These are phyloP conservation scores for Furculomyces boomerangus DNA, from an alignment of 371 early-diverging fungal species.

Conservation along the genomic window DNA sequence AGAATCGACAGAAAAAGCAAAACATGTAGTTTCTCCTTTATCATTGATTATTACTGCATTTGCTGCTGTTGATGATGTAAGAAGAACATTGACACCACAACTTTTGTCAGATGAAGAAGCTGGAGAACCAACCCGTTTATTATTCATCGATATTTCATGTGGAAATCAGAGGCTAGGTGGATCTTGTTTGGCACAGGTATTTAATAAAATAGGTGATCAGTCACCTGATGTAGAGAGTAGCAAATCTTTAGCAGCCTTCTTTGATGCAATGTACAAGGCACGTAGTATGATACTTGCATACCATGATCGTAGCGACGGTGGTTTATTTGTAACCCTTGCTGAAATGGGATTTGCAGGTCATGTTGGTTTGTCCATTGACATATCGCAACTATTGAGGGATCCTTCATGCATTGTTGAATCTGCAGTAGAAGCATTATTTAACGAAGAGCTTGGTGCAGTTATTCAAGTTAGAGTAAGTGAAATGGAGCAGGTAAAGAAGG, in stretches of 20 bases:
- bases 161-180: slow-evolving; percentile 84
- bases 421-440: slow-evolving; percentile 47
- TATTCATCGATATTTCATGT: slow-evolving; percentile 66
- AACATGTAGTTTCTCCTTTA: slow-evolving; percentile 69
- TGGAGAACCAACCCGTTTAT: slow-evolving; percentile 31
- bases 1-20: slow-evolving; percentile 1
- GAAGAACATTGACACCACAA: slow-evolving; percentile 76
- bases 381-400: slow-evolving; percentile 30
- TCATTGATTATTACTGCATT: slow-evolving; percentile 84
- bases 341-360: slow-evolving; percentile 95
- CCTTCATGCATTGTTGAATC: too few species aligned
- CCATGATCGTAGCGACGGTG: slow-evolving; percentile 95
- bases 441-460: slow-evolving; percentile 91
- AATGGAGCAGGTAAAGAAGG: slow-evolving; percentile 30
- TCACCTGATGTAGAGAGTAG: slow-evolving; percentile 77
- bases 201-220: slow-evolving; percentile 49
- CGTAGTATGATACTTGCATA: slow-evolving; percentile 54
- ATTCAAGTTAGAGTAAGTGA: slow-evolving; percentile 56
- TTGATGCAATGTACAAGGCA: slow-evolving; percentile 42
- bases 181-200: slow-evolving; percentile 83
- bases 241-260: slow-evolving; percentile 48
- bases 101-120: slow-evolving; percentile 23
- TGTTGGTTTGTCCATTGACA: slow-evolving; percentile 49
- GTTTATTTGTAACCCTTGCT: slow-evolving; percentile 65
- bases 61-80: slow-evolving; percentile 63